Conservation (phyloP, 768 basidiomycete genomes). For the Mycena amicta region DNA sequence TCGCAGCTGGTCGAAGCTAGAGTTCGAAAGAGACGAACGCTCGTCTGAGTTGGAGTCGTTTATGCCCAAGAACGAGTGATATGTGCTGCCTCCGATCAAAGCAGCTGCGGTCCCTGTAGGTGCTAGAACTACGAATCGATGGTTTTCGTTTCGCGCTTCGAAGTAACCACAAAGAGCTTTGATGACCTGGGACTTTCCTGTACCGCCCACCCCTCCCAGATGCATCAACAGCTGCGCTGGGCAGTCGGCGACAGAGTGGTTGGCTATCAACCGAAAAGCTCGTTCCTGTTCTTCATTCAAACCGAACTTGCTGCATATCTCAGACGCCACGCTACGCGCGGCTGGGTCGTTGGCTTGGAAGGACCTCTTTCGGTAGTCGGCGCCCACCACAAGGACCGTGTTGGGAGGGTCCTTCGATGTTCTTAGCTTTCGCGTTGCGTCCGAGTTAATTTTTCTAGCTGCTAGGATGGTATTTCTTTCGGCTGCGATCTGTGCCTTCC, state of each 20-base stretch:
- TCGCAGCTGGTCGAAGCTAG: not conserved
- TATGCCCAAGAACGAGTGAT: conserved; percentile 25
- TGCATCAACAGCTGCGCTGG: conserved; percentile 33
- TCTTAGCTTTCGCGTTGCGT: too few relatives aligned
- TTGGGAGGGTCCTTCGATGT: too few relatives aligned
- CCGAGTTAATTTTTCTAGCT: too few relatives aligned
- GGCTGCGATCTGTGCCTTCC: too few relatives aligned
- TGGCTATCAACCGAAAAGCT: conserved; percentile 30
- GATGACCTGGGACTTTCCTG: conserved; percentile 36
- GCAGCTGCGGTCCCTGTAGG: conserved; percentile 31
- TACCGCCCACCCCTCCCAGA: conserved; percentile 37
- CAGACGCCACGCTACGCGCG: too few relatives aligned
- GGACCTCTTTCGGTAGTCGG: too few relatives aligned
- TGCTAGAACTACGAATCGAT: conserved; percentile 24
- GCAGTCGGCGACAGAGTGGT: conserved; percentile 23
- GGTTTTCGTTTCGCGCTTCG: not conserved
- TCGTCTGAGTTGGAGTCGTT: not conserved
- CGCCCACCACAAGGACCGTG: too few relatives aligned
- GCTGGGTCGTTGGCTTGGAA: too few relatives aligned
- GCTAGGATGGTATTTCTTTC: too few relatives aligned
- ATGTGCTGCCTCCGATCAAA: conserved; percentile 27
- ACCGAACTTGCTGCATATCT: too few relatives aligned
- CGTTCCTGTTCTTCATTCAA: conserved; percentile 4
- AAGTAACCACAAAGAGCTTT: conserved; percentile 29
- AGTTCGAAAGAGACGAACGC: not conserved